Evolutionary conservation across 2,329 filamentous ascomycete species (phyloP), one percentile per base, ranked within the genome.

Genomic region (Cercospora brassicicola): DNA sequence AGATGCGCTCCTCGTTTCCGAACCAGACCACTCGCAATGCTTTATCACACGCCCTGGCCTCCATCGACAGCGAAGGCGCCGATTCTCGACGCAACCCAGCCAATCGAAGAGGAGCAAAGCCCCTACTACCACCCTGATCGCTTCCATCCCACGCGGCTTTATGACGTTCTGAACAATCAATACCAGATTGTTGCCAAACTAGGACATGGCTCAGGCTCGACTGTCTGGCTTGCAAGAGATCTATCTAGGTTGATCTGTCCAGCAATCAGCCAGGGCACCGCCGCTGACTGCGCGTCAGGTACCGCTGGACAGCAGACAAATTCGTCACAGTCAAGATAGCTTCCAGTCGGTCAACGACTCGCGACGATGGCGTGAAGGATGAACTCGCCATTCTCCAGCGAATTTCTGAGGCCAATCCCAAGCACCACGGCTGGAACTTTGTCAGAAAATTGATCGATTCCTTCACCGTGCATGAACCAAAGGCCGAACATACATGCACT

Each of bases 161-260:
- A 79, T 6, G 64, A 80, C 15, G 57, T 79, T 0, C 64, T 80
- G 48, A 30, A 75, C 6, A 55, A 48, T 3, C 74, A 71, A 18
- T 82, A 81, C 67, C 75, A 79, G 61, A 71, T 81, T 39, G 72
- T 82, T 6, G 76, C 75, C 53, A 83, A 84, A 69, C 74, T 83
- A 5, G 81, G 81, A 53, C 80, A 79, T 67, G 81, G 81, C 11
- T 73, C 71, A 3, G 73, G 68, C 60, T 81, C 81, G 5, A 82
- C 81, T 0, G 78, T 81, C 4, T 83, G 81, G 81, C 75, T 83
- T 1, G 77, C 76, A 36, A 76, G 73, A 51, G 79, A 82, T 7
- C 57, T 60, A 11, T 23, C 8, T 9, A 60, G 57, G 57, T 60
- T 18, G 18, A 9, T n/a, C n/a, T n/a, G 10, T 9, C 13, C n/a